Conservation (phyloP, 2,329 filamentous ascomycete species). For the Aureobasidium sp. region DNA sequence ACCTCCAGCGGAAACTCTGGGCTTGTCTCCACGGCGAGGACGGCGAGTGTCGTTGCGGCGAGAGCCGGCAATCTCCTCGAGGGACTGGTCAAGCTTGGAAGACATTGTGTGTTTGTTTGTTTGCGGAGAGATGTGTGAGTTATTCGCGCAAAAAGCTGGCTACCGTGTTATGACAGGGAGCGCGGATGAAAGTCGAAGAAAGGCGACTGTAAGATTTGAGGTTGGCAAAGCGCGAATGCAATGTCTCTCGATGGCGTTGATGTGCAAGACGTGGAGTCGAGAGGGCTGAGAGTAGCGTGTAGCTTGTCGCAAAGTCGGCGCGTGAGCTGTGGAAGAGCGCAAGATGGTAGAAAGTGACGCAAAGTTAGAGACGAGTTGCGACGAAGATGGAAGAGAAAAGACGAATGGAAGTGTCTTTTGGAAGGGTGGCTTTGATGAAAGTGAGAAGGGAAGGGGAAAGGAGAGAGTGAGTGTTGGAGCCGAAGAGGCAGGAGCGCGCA, state of each 20-base stretch:
- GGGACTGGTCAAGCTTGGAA: conserved; percentile 91
- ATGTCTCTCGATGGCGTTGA: neutral
- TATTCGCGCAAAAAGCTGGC: neutral
- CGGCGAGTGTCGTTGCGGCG: conserved; percentile 32
- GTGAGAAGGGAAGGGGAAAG: neutral
- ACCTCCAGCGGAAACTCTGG: conserved; percentile 67
- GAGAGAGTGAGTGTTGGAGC: neutral
- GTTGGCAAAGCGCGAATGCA: neutral
- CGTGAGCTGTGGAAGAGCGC: neutral
- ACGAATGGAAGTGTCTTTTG: neutral
- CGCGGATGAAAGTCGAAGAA: neutral
- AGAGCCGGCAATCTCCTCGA: conserved; percentile 69
- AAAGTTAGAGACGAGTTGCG: neutral
- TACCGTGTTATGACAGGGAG: neutral
- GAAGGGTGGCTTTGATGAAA: neutral
- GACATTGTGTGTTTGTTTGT: conserved; percentile 51
- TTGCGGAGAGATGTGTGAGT: neutral
- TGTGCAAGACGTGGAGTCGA: neutral
- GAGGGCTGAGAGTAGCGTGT: neutral
- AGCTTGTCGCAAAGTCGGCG: conserved; percentile 7
- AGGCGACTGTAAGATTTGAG: neutral
- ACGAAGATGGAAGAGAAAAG: neutral
- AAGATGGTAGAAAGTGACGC: neutral
- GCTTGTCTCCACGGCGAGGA: conserved; percentile 38
- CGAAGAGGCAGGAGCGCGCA: neutral